These are phyloP conservation scores for Dendryphion nanum DNA, from an alignment of 2,329 filamentous ascomycete species.

Conservation along the genomic window DNA sequence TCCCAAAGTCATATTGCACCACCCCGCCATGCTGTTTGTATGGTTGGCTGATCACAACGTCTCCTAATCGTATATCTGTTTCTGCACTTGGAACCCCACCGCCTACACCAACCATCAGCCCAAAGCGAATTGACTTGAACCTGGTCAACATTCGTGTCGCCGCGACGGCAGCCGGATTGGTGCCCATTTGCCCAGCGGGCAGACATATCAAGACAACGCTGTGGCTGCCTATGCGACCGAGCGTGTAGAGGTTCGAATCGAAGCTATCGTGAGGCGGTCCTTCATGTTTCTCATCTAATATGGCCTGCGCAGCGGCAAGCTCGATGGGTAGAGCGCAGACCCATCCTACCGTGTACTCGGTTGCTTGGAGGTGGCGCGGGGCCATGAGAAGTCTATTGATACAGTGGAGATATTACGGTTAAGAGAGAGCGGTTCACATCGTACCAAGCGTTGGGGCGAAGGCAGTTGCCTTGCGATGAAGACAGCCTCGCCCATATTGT, in stretches of 20 bases:
- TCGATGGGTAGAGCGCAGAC: conserved; percentile 32
- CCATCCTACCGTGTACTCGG: conserved; percentile 31
- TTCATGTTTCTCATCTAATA: conserved; percentile 29
- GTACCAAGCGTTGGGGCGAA: too few species aligned
- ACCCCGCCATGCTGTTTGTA: background rate
- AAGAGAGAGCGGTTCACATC: too few species aligned
- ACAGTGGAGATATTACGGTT: too few species aligned
- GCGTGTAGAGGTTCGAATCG: conserved; percentile 1
- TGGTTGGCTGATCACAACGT: conserved; percentile 1
- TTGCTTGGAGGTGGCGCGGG: background rate
- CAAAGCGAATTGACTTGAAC: background rate
- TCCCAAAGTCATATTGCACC: conserved; percentile 1
- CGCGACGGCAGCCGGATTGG: background rate
- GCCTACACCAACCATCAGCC: conserved; percentile 1
- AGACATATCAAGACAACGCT: background rate
- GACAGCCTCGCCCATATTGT: too few species aligned
- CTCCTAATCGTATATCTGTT: conserved; percentile 1
- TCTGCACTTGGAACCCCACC: background rate
- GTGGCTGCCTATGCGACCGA: background rate
- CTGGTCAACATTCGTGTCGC: conserved; percentile 1
- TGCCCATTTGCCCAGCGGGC: conserved; percentile 1
- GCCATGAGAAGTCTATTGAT: too few species aligned
- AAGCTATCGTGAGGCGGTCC: background rate
- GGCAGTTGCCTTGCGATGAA: too few species aligned
- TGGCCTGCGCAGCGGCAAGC: conserved; percentile 24